Base-by-base conservation (phyloP, 2,329 filamentous ascomycete genomes). In the Aspergillus tamarii region DNA sequence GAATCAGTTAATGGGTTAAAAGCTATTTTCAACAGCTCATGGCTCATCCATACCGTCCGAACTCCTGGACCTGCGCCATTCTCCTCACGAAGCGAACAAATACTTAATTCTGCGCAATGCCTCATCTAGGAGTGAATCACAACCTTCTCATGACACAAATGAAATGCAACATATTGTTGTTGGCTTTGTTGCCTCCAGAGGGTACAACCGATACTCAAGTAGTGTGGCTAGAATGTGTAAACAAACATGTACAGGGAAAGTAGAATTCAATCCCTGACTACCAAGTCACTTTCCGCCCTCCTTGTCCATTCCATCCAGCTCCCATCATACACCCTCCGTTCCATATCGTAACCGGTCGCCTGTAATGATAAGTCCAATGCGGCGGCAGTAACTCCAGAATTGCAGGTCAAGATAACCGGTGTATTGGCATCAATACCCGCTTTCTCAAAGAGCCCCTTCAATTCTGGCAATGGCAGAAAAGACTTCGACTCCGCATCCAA, bases 291-390 rank as follows among this genome's bases (percentile, higher is more conserved):
- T 11, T 64, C 66, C 10, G 65, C 72, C 54, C 68, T 64, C 5
- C 66, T 57, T 14, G 62, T 67, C 73, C 73, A 76, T 55, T 76
- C 73, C 62, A 67, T 70, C 73, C 73, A 76, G 45, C 73, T 76
- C 21, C 73, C 73, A 69, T 76, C 73, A 60, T 76, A 76, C 12
- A 76, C 34, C 61, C 72, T 64, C 41, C 62, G 64, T 23, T 54
- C 23, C 57, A 66, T 69, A 12, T 28, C 43, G 26, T 69, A 69
- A 0, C 72, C 72, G 16, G 66, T 64, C 43, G 63, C 53, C 19
- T 60, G 32, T 57, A 75, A 56, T 0, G 70, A 72, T 54, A 75
- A 39, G 53, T 72, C 72, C 30, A 76, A 41, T 12, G 69, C 69
- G 1, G 73, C 66, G 6, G 73, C 73, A 32, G 73, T 76, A 1